Percentiles rank a stretch among this genome's conserved stretches.
phyloP scores from a whole-genome alignment of 225 moss, liverwort and hornwort species.

The Antitrichia curtipendula region DNA sequence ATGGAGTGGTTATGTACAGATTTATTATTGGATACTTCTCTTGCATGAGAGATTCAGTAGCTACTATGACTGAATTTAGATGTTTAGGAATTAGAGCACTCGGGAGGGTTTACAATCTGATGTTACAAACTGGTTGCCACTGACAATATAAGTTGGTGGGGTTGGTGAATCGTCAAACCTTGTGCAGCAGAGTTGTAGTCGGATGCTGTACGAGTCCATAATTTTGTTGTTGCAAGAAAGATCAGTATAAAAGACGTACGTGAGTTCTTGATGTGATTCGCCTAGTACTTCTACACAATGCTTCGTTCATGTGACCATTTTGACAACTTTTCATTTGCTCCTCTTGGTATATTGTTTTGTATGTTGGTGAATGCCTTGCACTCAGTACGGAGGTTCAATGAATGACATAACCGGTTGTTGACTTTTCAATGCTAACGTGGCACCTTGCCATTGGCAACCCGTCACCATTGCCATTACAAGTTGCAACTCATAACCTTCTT shows the following conservation, averaged over 20 bases:
- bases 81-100: background rate
- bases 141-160: background rate
- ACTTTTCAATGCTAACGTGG: no score
- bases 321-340: background rate
- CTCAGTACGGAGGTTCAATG: background rate
- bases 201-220: background rate
- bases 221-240: background rate
- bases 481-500: no score
- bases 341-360: background rate
- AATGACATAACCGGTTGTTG: no score
- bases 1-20: background rate
- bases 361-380: background rate
- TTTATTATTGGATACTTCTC: background rate
- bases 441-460: no score
- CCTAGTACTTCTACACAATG: background rate
- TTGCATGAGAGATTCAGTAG: background rate
- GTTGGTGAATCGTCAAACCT: background rate
- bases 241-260: background rate
- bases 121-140: background rate
- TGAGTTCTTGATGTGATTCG: background rate
- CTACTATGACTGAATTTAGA: background rate
- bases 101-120: background rate
- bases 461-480: no score
- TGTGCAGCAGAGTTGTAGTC: background rate
- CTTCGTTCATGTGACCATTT: background rate